phyloP scores from a whole-genome alignment of 2,329 filamentous ascomycete genomes.

The Colletotrichum sp. region DNA sequence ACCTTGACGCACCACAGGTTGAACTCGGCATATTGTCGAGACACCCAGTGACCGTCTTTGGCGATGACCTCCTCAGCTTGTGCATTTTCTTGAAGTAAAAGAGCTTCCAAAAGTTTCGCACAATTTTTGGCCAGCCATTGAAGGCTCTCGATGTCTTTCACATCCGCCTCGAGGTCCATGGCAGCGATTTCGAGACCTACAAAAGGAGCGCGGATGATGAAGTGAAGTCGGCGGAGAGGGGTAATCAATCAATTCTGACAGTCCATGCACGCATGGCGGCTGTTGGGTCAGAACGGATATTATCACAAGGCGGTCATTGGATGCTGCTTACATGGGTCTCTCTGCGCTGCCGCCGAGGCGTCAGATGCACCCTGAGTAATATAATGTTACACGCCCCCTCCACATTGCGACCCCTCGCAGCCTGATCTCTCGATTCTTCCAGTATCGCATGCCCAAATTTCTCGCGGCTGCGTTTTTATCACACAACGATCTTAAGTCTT shows the following conservation, averaged over 20 bases:
- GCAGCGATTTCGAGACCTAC: fast-evolving
- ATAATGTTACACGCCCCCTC: too few species aligned
- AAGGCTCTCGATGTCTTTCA: neutral
- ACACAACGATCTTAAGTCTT: neutral
- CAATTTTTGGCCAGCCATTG: neutral
- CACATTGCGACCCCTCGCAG: too few species aligned
- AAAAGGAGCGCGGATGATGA: fast-evolving
- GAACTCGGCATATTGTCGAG: neutral
- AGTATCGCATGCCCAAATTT: too few species aligned
- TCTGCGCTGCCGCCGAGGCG: too few species aligned
- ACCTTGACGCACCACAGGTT: neutral
- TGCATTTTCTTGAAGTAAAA: neutral
- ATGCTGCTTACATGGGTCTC: too few species aligned
- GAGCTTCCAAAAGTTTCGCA: fast-evolving
- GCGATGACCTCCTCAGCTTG: fast-evolving
- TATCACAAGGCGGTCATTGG: too few species aligned
- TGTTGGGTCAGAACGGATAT: fast-evolving
- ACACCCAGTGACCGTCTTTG: neutral
- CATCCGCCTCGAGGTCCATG: neutral
- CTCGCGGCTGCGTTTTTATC: neutral
- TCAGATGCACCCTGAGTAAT: fast-evolving
- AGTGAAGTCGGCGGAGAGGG: neutral
- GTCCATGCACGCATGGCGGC: neutral
- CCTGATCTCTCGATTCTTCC: neutral
- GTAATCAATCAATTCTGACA: fast-evolving